Percentiles rank a stretch among this genome's conserved stretches.
Conservation (phyloP, 768 basidiomycete species). For the Hirschioporus abietinus region DNA sequence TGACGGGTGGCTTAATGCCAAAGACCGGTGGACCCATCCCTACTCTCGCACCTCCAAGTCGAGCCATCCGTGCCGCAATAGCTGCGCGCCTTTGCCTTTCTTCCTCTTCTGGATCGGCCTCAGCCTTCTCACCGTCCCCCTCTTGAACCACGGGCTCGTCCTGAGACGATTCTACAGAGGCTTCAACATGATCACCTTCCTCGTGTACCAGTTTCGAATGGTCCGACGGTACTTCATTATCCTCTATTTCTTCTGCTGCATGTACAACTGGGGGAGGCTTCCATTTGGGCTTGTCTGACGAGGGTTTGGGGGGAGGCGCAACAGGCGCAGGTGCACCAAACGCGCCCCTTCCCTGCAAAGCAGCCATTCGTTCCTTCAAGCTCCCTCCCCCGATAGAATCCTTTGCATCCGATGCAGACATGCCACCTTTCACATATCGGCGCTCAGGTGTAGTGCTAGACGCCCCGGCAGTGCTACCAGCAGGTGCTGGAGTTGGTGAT, state of each 20-base stretch:
- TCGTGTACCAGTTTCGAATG: background rate
- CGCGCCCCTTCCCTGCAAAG: slow-evolving; percentile 76
- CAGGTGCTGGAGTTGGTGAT: slow-evolving; percentile 41
- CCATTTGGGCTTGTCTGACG: slow-evolving; percentile 76
- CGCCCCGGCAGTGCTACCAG: slow-evolving; percentile 26
- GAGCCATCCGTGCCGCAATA: slow-evolving; percentile 90
- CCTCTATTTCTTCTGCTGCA: slow-evolving; percentile 12
- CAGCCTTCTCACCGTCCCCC: slow-evolving; percentile 28
- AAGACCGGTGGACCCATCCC: slow-evolving; percentile 78
- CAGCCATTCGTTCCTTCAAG: slow-evolving; percentile 93
- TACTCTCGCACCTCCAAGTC: slow-evolving; percentile 78
- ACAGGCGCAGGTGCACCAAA: slow-evolving; percentile 52
- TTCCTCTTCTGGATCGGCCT: slow-evolving; percentile 52
- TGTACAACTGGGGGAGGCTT: slow-evolving; percentile 58
- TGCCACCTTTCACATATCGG: slow-evolving; percentile 30
- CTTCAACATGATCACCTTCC: slow-evolving; percentile 17
- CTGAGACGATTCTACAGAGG: slow-evolving; percentile 13
- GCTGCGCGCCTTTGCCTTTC: slow-evolving; percentile 78
- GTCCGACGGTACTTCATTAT: slow-evolving; percentile 13
- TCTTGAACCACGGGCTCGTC: slow-evolving; percentile 15
- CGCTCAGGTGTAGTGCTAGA: background rate
- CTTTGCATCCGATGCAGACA: slow-evolving; percentile 85
- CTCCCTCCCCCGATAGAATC: slow-evolving; percentile 79
- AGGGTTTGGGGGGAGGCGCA: slow-evolving; percentile 51
- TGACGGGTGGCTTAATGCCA: slow-evolving; percentile 43